phyloP scores from a whole-genome alignment of 192 early-diverging fungal species.

The Cetraspora pellucida region DNA sequence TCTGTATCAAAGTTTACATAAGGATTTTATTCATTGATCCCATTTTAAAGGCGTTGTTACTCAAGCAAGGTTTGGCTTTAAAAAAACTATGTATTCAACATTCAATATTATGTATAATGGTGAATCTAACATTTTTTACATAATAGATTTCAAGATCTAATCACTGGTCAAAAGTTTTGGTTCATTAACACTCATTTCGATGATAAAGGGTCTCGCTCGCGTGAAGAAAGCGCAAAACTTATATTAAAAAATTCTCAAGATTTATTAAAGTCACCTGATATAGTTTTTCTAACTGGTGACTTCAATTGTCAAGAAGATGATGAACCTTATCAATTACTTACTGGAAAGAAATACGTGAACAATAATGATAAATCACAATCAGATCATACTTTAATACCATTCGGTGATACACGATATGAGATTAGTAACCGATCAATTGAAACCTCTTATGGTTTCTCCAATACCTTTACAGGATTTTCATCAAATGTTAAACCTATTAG shows the following conservation, averaged over 20 bases:
- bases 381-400: not conserved
- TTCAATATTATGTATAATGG: not conserved
- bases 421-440: not conserved
- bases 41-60: conserved; percentile 18
- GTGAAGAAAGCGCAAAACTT: conserved; percentile 36
- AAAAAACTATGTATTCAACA: not conserved
- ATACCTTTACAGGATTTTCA: conserved; percentile 46
- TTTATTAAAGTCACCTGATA: not conserved
- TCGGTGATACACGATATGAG: conserved; percentile 41
- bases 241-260: conserved; percentile 30
- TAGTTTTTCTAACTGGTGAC: conserved; percentile 39
- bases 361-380: not conserved
- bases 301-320: conserved; percentile 37
- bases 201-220: conserved; percentile 23
- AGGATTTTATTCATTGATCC: not conserved
- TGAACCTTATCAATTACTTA: conserved; percentile 38
- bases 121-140: not conserved
- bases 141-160: conserved; percentile 12
- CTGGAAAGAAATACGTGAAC: conserved; percentile 8
- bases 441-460: conserved; percentile 37
- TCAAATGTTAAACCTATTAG: conserved; percentile 1
- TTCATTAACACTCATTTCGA: conserved; percentile 45
- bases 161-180: conserved; percentile 18
- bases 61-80: conserved; percentile 35
- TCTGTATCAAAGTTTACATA: too few species aligned